Percentiles rank a stretch among this genome's conserved stretches.
Conservation (phyloP, 345 rosid species). For the Arabidopsis arenosa region DNA sequence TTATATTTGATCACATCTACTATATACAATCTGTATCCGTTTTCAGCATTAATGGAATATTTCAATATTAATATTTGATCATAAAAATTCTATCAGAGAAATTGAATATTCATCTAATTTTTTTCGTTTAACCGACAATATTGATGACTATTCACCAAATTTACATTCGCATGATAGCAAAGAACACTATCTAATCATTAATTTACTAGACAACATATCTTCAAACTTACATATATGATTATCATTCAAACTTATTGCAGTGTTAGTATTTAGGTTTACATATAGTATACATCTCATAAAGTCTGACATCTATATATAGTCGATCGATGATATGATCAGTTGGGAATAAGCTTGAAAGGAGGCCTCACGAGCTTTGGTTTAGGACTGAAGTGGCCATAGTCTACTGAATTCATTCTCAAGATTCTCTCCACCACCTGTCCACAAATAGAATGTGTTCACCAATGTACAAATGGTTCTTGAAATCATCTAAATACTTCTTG, state of each 20-base stretch:
- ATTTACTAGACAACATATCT: constrained; percentile 14
- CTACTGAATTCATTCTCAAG: constrained; percentile 61
- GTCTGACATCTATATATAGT: constrained; percentile 18
- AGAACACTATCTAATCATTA: background rate
- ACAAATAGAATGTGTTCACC: constrained; percentile 8
- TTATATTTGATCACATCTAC: background rate
- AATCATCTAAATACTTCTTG: constrained; percentile 1
- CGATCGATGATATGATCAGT: constrained; percentile 51
- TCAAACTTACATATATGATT: constrained; percentile 21
- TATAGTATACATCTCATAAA: constrained; percentile 36
- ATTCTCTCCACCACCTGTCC: constrained; percentile 55
- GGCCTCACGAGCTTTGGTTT: constrained; percentile 75
- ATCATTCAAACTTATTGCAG: constrained; percentile 36
- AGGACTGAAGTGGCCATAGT: constrained; percentile 81
- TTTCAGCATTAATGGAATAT: background rate
- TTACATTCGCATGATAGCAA: constrained; percentile 18
- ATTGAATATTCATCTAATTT: background rate
- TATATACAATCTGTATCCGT: background rate
- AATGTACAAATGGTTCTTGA: constrained; percentile 15
- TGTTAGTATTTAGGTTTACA: constrained; percentile 36
- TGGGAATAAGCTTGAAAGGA: constrained; percentile 95
- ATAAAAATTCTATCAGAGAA: background rate
- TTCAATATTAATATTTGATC: background rate
- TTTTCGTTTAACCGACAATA: background rate
- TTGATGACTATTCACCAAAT: constrained; percentile 21